Conservation (phyloP, 768 basidiomycete genomes). For the Cubamyces sp. region DNA sequence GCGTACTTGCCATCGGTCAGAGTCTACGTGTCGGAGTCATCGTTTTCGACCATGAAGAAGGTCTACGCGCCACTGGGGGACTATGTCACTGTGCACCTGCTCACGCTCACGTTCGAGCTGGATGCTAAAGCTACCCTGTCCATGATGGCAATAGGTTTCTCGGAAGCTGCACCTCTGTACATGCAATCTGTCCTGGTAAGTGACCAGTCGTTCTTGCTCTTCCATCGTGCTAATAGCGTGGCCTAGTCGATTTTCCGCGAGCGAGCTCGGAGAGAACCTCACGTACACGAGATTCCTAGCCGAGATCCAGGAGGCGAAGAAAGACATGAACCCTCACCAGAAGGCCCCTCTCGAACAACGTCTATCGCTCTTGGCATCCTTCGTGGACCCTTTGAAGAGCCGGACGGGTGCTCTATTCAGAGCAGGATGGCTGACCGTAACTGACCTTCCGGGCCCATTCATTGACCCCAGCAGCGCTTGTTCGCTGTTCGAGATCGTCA, state of each 20-base stretch:
- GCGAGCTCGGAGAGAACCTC: conserved; percentile 63
- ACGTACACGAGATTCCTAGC: conserved; percentile 53
- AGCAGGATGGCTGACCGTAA: conserved; percentile 62
- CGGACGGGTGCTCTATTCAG: conserved; percentile 45
- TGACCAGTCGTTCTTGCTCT: not conserved
- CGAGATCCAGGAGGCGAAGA: conserved; percentile 49
- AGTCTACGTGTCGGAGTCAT: conserved; percentile 66
- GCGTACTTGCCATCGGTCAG: conserved; percentile 39
- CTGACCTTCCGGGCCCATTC: conserved; percentile 77
- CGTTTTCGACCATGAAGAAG: conserved; percentile 59
- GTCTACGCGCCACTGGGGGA: conserved; percentile 50
- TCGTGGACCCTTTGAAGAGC: conserved; percentile 45
- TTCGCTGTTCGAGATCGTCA: conserved; percentile 70
- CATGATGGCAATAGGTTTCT: conserved; percentile 72
- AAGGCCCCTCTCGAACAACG: conserved; percentile 62
- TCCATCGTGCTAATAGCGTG: conserved; percentile 43
- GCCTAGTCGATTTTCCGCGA: conserved; percentile 62
- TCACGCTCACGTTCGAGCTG: conserved; percentile 60
- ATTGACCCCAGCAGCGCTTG: conserved; percentile 70
- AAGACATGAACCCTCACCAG: conserved; percentile 61
- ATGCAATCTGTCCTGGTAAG: conserved; percentile 66
- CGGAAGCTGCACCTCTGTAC: conserved; percentile 67
- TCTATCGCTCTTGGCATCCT: conserved; percentile 61
- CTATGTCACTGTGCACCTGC: conserved; percentile 54
- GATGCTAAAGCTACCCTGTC: conserved; percentile 72